Conservation (phyloP, 495 filamentous ascomycete genomes). For the Chaetomium fimeti region DNA sequence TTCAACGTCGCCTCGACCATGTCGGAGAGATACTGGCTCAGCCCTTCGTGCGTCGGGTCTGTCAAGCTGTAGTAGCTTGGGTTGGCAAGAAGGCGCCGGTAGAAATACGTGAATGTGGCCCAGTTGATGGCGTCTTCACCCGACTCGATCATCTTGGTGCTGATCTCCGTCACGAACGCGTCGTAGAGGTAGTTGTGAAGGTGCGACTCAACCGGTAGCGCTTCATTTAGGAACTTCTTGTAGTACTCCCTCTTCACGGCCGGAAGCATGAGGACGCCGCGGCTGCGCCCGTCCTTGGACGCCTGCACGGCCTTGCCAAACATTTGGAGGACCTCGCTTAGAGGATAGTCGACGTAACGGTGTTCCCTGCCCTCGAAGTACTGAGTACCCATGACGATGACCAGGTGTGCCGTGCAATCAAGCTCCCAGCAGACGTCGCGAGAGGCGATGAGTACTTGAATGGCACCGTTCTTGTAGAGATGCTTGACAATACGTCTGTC, state of each 20-base stretch:
- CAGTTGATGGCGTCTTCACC: conserved; percentile 98
- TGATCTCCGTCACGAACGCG: conserved; percentile 95
- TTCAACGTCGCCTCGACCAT: conserved; percentile 90
- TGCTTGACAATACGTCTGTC: conserved; percentile 93
- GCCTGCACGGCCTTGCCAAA: conserved; percentile 88
- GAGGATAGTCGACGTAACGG: conserved; percentile 93
- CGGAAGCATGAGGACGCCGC: conserved; percentile 91
- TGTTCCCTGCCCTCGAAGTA: conserved; percentile 97
- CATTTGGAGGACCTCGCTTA: conserved; percentile 99
- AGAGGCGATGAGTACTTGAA: conserved; percentile 90
- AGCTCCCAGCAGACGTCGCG: conserved; percentile 97
- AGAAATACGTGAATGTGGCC: conserved; percentile 98
- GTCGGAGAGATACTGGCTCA: conserved; percentile 93
- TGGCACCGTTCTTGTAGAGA: conserved; percentile 85
- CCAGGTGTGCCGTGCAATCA: conserved; percentile 80
- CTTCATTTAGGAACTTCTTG: conserved; percentile 97
- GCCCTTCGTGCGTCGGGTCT: conserved; percentile 85
- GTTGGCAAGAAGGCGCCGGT: conserved; percentile 93
- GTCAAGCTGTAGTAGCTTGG: conserved; percentile 93
- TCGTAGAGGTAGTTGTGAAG: conserved; percentile 88
- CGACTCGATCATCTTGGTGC: conserved; percentile 86
- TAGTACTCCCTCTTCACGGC: conserved; percentile 95
- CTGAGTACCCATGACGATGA: conserved; percentile 98
- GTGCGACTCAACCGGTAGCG: conserved; percentile 91
- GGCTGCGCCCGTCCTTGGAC: conserved; percentile 71